These are phyloP conservation scores for Maudiozyma barnettii DNA, from an alignment of 805 yeast species.

Conservation along the genomic window DNA sequence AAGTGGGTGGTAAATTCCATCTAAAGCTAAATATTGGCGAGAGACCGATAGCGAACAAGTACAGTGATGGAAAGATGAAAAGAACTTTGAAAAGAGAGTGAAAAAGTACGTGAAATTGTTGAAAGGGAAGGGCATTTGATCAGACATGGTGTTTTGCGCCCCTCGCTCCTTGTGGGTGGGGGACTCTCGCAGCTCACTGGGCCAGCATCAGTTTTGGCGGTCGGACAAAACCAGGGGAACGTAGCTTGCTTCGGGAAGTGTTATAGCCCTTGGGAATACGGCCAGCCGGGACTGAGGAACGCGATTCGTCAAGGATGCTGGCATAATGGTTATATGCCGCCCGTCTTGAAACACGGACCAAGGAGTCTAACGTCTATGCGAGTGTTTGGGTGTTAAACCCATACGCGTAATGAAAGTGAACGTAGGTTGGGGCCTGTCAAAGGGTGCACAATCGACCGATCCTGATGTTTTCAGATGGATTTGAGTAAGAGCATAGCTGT, in stretches of 20 bases:
- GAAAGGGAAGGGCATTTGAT: conserved; percentile 37
- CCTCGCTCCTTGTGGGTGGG: conserved; percentile 25
- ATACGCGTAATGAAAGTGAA: conserved; percentile 35
- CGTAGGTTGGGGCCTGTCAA: conserved; percentile 24
- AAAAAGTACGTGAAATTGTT: conserved; percentile 38
- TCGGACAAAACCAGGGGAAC: conserved; percentile 29
- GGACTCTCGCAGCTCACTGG: conserved; percentile 26
- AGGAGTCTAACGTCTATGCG: conserved; percentile 36
- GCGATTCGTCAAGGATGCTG: conserved; percentile 32
- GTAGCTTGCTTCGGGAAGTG: conserved; percentile 29
- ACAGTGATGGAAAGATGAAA: conserved; percentile 40
- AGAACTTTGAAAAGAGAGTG: conserved; percentile 38
- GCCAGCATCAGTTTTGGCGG: conserved; percentile 34
- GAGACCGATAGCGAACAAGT: conserved; percentile 41
- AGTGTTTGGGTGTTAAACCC: conserved; percentile 36
- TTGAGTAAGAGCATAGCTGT: conserved; percentile 37
- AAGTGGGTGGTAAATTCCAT: conserved; percentile 31
- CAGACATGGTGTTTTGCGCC: conserved; percentile 30
- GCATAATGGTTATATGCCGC: conserved; percentile 30
- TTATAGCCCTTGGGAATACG: conserved; percentile 28
- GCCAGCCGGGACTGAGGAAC: conserved; percentile 29
- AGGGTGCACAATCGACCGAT: conserved; percentile 34
- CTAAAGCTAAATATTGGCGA: conserved; percentile 39
- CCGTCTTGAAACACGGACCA: conserved; percentile 37
- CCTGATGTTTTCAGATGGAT: conserved; percentile 34